Conservation (phyloP, 371 early-diverging fungal species). For the Basidiobolus meristosporus region DNA sequence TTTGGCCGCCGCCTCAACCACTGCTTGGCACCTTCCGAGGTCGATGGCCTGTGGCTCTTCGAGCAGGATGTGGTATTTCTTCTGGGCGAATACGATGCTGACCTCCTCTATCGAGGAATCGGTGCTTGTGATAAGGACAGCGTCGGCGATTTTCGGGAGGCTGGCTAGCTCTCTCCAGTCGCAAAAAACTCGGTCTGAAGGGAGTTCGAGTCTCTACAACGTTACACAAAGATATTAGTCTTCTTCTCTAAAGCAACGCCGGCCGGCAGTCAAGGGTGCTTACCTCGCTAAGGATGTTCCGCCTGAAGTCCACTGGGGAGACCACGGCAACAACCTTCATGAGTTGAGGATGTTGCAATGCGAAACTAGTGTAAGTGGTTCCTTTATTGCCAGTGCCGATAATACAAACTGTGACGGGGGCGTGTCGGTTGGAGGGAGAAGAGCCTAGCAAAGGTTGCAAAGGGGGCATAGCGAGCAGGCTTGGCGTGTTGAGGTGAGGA, state of each 20-base stretch:
- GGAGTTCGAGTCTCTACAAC: no score
- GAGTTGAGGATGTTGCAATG: slow-evolving; percentile 4
- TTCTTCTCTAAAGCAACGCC: no score
- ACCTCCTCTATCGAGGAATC: slow-evolving; percentile 8
- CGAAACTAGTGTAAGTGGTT: slow-evolving; percentile 6
- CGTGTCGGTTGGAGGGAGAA: no score
- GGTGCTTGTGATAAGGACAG: slow-evolving; percentile 7
- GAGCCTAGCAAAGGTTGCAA: no score
- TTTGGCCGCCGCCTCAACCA: slow-evolving; percentile 12
- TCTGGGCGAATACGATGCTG: slow-evolving; percentile 12
- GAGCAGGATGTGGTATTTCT: slow-evolving; percentile 24
- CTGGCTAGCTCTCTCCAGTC: no score
- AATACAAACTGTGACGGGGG: no score
- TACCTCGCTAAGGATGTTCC: slow-evolving; percentile 6
- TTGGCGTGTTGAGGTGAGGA: no score
- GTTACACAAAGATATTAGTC: no score
- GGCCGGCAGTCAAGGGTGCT: not conserved
- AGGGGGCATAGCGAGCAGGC: no score
- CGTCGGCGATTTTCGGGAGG: slow-evolving; percentile 6
- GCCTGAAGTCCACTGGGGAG: slow-evolving; percentile 6
- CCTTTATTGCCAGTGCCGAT: no score
- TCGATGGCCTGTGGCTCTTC: slow-evolving; percentile 31
- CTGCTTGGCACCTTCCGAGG: slow-evolving; percentile 14
- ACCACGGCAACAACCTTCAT: slow-evolving; percentile 11
- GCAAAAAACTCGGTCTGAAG: no score